Evolutionary conservation across 306 rosid genomes (phyloP).

Genomic region (Chamaecrista fasciculata): DNA sequence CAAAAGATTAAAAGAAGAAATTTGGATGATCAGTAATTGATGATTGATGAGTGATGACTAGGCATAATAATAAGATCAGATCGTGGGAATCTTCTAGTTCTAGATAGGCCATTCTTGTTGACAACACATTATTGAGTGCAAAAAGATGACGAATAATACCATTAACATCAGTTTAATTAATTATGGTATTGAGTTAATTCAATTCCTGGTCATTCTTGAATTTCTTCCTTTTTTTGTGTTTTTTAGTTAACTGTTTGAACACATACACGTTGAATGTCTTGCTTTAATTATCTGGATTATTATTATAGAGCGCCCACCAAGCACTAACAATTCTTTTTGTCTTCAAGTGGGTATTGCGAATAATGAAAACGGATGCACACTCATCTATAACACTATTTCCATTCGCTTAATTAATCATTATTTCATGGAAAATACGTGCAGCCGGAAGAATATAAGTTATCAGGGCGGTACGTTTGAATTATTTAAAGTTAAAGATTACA

Average conservation of each 20-base stretch:
- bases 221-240: too few species aligned
- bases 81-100: too few species aligned
- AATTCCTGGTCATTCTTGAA: background rate
- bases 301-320: slow-evolving; percentile 17
- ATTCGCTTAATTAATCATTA: slow-evolving; percentile 4
- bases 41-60: too few species aligned
- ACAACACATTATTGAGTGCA: background rate
- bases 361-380: background rate
- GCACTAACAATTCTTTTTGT: slow-evolving; percentile 5
- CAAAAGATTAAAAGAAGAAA: too few species aligned
- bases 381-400: background rate
- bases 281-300: background rate
- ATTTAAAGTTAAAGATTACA: too few species aligned
- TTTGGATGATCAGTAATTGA: too few species aligned
- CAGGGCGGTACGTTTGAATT: too few species aligned
- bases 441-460: background rate
- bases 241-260: background rate
- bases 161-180: slow-evolving; percentile 13
- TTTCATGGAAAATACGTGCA: slow-evolving; percentile 8
- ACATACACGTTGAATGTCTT: background rate
- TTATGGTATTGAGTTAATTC: background rate
- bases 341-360: slow-evolving; percentile 13
- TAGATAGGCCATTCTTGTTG: too few species aligned
- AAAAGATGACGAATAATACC: slow-evolving; percentile 22
- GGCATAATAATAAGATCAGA: too few species aligned